These are phyloP conservation scores for Metarhizium robertsii DNA, from an alignment of 2,329 filamentous ascomycete species.

Conservation along the genomic window DNA sequence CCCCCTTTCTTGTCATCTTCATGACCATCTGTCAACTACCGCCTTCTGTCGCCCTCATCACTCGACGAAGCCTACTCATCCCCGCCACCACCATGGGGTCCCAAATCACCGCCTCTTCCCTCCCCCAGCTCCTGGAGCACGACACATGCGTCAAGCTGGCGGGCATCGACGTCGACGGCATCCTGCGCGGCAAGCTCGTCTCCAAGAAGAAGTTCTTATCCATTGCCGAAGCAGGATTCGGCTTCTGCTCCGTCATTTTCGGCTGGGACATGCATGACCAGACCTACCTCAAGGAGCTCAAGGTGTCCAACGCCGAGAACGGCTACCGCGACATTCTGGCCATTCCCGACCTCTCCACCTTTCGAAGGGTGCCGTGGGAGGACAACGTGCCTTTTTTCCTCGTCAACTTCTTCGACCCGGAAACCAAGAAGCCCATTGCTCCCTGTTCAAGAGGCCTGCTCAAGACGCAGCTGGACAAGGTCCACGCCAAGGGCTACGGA, in stretches of 20 bases:
- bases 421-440: slow-evolving; percentile 60
- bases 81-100: slow-evolving; percentile 16
- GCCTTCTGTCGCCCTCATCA: background rate
- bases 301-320: slow-evolving; percentile 83
- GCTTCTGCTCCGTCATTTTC: slow-evolving; percentile 90
- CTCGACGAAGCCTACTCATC: background rate
- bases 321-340: slow-evolving; percentile 82
- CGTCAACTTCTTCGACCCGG: slow-evolving; percentile 74
- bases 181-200: slow-evolving; percentile 81
- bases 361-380: slow-evolving; percentile 85
- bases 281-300: slow-evolving; percentile 78
- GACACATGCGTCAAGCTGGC: slow-evolving; percentile 81
- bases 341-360: slow-evolving; percentile 67
- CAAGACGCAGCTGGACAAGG: slow-evolving; percentile 56
- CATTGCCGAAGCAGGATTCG: slow-evolving; percentile 71
- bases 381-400: slow-evolving; percentile 78
- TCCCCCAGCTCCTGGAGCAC: slow-evolving; percentile 56
- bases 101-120: slow-evolving; percentile 49
- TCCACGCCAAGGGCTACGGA: slow-evolving; percentile 59
- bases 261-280: slow-evolving; percentile 97
- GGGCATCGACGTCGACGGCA: slow-evolving; percentile 78
- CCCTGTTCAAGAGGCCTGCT: slow-evolving; percentile 74
- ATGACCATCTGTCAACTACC: background rate
- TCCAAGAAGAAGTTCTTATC: slow-evolving; percentile 90
- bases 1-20: background rate